These are phyloP conservation scores for Comarum palustre DNA, from an alignment of 306 rosid genomes.

Conservation along the genomic window DNA sequence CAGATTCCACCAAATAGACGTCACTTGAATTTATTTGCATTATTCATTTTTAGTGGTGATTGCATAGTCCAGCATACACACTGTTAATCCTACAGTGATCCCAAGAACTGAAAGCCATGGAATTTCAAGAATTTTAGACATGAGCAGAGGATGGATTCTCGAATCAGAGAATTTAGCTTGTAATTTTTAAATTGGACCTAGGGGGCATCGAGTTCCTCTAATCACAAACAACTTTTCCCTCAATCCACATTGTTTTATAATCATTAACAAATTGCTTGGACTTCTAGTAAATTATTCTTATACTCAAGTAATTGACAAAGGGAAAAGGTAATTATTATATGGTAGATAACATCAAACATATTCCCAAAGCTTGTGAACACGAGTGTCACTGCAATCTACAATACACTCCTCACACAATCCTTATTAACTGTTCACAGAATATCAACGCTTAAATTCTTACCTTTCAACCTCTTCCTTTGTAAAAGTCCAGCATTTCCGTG, in stretches of 20 bases:
- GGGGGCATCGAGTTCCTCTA: background rate
- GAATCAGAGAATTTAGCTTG: background rate
- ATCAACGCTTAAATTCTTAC: slow-evolving; percentile 30
- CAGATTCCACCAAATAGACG: too few species aligned
- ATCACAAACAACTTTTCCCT: background rate
- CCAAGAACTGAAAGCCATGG: too few species aligned
- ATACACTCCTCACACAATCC: background rate
- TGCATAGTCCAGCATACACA: too few species aligned
- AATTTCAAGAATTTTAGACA: too few species aligned
- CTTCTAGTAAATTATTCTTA: background rate
- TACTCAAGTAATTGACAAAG: background rate
- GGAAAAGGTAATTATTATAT: background rate
- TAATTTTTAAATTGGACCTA: background rate
- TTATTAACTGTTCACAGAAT: background rate
- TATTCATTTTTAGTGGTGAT: too few species aligned
- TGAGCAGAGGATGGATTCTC: too few species aligned
- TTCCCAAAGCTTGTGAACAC: slow-evolving; percentile 2
- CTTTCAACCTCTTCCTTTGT: slow-evolving; percentile 79
- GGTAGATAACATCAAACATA: background rate
- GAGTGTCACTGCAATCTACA: background rate
- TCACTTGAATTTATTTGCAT: too few species aligned
- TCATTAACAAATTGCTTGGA: background rate
- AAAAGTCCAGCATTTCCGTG: slow-evolving; percentile 85
- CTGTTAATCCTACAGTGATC: too few species aligned
- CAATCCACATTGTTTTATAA: background rate